These are phyloP conservation scores for Amanita thiersii DNA, from an alignment of 768 basidiomycete genomes.

Conservation along the genomic window DNA sequence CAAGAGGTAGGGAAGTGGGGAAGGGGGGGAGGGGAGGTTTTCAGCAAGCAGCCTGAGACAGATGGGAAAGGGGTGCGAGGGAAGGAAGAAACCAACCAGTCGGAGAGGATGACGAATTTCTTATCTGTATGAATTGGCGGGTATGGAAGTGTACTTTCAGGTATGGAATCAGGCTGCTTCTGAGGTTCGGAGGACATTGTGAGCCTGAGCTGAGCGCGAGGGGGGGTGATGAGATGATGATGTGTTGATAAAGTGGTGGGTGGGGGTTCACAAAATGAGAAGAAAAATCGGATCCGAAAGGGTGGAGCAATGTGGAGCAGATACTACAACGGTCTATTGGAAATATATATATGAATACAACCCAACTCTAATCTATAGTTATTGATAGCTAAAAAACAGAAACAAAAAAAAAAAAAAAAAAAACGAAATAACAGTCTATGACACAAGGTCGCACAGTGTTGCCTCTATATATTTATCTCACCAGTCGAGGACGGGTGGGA, in stretches of 20 bases:
- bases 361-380: background rate
- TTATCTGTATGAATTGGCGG: constrained; percentile 75
- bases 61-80: background rate
- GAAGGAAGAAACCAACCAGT: constrained; percentile 59
- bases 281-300: background rate
- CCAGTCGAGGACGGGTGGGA: constrained; percentile 79
- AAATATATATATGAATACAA: background rate
- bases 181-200: constrained; percentile 22
- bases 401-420: constrained; percentile 5
- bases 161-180: constrained; percentile 24
- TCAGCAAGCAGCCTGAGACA: background rate
- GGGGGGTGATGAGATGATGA: background rate
- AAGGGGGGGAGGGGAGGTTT: background rate
- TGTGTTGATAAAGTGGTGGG: background rate
- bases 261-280: background rate
- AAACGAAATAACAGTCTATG: constrained; percentile 2
- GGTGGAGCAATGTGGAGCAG: background rate
- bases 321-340: background rate
- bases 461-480: constrained; percentile 23
- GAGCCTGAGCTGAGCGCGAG: no score
- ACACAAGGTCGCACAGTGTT: background rate
- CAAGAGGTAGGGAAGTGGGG: background rate
- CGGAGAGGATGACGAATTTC: constrained; percentile 80
- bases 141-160: constrained; percentile 69
- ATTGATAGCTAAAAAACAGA: background rate